phyloP scores from a whole-genome alignment of 345 rosid genomes.

The Hypericum androsaemum region DNA sequence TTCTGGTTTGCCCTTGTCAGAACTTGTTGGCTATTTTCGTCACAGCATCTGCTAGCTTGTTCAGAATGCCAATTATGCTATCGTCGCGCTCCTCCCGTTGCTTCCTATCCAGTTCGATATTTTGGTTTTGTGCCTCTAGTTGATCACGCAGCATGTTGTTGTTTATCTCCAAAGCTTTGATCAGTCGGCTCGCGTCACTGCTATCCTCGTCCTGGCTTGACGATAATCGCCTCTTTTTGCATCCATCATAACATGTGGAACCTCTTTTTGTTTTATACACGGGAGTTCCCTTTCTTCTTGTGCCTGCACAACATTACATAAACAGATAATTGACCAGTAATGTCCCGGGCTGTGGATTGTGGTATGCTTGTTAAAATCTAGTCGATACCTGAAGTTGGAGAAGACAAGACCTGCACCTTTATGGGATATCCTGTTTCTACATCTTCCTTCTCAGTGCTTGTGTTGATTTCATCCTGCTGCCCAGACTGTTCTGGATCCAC shows the following conservation, averaged over 20 bases:
- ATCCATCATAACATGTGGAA: constrained; percentile 10
- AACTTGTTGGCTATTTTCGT: constrained; percentile 24
- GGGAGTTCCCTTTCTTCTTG: constrained; percentile 7
- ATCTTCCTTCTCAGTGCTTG: constrained; percentile 15
- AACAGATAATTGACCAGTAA: too few species aligned
- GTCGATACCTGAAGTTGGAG: constrained; percentile 14
- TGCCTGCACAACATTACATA: constrained; percentile 9
- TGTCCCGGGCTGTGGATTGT: too few species aligned
- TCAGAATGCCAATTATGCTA: constrained; percentile 14
- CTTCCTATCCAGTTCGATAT: constrained; percentile 15
- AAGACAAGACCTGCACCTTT: background rate
- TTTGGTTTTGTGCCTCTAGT: constrained; percentile 20
- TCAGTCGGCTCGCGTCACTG: constrained; percentile 9
- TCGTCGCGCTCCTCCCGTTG: constrained; percentile 16
- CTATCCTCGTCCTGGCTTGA: constrained; percentile 9
- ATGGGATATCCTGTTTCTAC: background rate
- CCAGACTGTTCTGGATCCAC: constrained; percentile 9
- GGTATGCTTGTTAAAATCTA: too few species aligned
- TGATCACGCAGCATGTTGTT: constrained; percentile 12
- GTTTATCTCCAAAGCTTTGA: constrained; percentile 16
- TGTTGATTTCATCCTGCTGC: constrained; percentile 7
- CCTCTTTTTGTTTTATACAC: constrained; percentile 7
- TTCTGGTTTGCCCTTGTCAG: too few species aligned
- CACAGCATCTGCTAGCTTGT: constrained; percentile 19
- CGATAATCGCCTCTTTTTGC: constrained; percentile 16